These are phyloP conservation scores for Solanum sejunctum DNA, from an alignment of 257 asterid genomes.

Conservation along the genomic window DNA sequence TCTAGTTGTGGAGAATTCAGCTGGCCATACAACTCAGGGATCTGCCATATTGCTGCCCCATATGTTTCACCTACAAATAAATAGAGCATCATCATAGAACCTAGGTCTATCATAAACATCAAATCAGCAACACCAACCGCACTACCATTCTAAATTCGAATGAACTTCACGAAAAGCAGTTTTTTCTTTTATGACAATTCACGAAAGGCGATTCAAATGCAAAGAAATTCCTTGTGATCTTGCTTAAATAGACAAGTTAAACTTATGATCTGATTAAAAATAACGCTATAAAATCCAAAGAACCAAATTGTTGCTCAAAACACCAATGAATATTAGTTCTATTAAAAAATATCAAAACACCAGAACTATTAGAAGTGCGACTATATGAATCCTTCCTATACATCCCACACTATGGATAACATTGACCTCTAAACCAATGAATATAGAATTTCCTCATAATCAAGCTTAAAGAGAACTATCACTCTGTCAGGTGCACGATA, in stretches of 20 bases:
- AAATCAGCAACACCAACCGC: neutral
- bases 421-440: neutral
- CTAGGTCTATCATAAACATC: neutral
- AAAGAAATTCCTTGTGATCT: neutral
- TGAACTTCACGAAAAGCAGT: neutral
- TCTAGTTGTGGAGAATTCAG: slow-evolving; percentile 88
- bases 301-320: neutral
- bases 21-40: slow-evolving; percentile 95
- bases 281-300: neutral
- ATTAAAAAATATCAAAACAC: neutral
- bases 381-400: neutral
- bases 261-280: neutral
- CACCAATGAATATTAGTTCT: neutral
- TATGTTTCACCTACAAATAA: slow-evolving; percentile 54
- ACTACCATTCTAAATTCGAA: neutral
- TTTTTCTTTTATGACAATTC: neutral
- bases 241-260: neutral
- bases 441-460: neutral
- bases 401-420: neutral
- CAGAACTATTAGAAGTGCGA: neutral
- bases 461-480: neutral
- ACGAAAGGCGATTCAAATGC: neutral
- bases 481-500: neutral
- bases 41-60: slow-evolving; percentile 96
- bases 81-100: neutral